phyloP scores from a whole-genome alignment of 148 eudicot genomes.

The Camellia granthamiana region DNA sequence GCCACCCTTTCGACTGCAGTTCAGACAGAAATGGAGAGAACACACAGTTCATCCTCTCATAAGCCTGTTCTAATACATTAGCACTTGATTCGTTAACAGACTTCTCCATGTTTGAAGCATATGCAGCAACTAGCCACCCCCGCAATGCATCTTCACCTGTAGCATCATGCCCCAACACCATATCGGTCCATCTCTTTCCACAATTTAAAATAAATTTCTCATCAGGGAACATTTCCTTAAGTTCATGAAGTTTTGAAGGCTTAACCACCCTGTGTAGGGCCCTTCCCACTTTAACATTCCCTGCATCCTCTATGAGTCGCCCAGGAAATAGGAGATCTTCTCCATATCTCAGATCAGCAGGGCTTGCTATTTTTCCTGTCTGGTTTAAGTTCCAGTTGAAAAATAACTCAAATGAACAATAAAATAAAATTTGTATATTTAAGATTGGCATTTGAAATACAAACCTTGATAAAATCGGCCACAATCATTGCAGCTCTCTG shows the following conservation, averaged over 20 bases:
- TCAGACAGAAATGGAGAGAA: slow-evolving; percentile 58
- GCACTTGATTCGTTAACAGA: slow-evolving; percentile 23
- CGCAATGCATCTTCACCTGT: slow-evolving; percentile 92
- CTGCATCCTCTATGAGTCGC: slow-evolving; percentile 78
- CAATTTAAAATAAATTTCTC: slow-evolving; percentile 74
- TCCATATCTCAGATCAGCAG: slow-evolving; percentile 84
- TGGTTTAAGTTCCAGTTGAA: slow-evolving; percentile 21
- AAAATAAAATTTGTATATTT: not conserved
- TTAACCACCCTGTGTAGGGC: slow-evolving; percentile 53
- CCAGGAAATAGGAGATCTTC: slow-evolving; percentile 92
- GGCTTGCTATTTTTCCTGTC: slow-evolving; percentile 79
- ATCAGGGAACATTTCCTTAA: slow-evolving; percentile 68
- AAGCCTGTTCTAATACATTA: slow-evolving; percentile 48
- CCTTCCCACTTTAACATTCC: slow-evolving; percentile 83
- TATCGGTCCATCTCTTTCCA: slow-evolving; percentile 57
- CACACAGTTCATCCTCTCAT: slow-evolving; percentile 70
- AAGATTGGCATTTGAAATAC: slow-evolving; percentile 10
- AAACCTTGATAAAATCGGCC: slow-evolving; percentile 79
- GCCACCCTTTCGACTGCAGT: slow-evolving; percentile 88
- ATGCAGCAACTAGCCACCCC: slow-evolving; percentile 96
- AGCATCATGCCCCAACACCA: slow-evolving; percentile 81
- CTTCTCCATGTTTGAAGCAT: slow-evolving; percentile 47
- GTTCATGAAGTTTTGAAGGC: slow-evolving; percentile 64
- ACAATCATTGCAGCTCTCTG: slow-evolving; percentile 95
- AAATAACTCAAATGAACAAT: not conserved